A percentile compares a stretch with the other conserved stretches of the same genome.
These are phyloP conservation scores for Tolypocladium amazonense DNA, from an alignment of 2,329 filamentous ascomycete genomes.

Conservation along the genomic window DNA sequence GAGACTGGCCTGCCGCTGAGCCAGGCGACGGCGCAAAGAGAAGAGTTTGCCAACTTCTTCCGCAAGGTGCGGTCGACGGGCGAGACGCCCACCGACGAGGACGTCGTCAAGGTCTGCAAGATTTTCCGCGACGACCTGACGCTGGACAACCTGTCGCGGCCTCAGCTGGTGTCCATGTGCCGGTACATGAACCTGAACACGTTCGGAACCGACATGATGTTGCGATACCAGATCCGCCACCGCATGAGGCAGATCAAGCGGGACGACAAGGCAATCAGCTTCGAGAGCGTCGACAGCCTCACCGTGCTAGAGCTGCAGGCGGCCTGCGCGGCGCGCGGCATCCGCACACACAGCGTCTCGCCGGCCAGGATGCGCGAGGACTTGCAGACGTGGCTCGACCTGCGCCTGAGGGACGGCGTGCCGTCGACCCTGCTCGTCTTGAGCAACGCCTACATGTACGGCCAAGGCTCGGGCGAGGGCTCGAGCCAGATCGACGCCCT, in stretches of 20 bases:
- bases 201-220: slow-evolving; percentile 95
- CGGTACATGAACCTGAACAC: slow-evolving; percentile 97
- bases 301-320: slow-evolving; percentile 90
- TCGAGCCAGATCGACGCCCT: slow-evolving; percentile 87
- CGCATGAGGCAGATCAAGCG: slow-evolving; percentile 99
- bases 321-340: slow-evolving; percentile 82
- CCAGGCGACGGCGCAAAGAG: slow-evolving; percentile 71
- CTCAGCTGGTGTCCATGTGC: slow-evolving; percentile 95
- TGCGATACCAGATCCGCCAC: slow-evolving; percentile 92
- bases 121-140: slow-evolving; percentile 97
- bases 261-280: slow-evolving; percentile 88
- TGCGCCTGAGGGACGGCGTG: slow-evolving; percentile 88
- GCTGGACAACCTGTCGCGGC: slow-evolving; percentile 89
- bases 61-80: slow-evolving; percentile 88
- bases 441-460: slow-evolving; percentile 96
- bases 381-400: slow-evolving; percentile 85
- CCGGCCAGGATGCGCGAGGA: slow-evolving; percentile 82
- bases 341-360: slow-evolving; percentile 85
- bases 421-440: slow-evolving; percentile 91
- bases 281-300: slow-evolving; percentile 84
- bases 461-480: slow-evolving; percentile 78
- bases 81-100: slow-evolving; percentile 75
- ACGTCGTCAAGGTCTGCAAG: slow-evolving; percentile 98
- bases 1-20: slow-evolving; percentile 91
- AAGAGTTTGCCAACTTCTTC: slow-evolving; percentile 96